Base-by-base conservation (phyloP, 192 early-diverging fungal species). In the Coemansia asiatica region DNA sequence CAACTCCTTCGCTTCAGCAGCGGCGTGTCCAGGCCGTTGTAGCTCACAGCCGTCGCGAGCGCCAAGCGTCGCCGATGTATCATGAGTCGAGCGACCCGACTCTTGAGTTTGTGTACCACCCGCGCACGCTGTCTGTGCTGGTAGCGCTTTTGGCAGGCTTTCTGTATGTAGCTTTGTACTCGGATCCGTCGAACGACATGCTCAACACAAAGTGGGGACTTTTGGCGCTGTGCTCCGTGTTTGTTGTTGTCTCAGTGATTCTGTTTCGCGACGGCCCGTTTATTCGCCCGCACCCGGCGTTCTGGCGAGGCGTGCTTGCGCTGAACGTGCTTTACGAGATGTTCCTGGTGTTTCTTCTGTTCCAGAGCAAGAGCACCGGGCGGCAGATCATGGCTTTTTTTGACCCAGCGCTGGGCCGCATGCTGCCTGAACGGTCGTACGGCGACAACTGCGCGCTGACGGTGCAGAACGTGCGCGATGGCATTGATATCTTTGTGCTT, bases 241-340 rank as follows among this genome's bases (percentile, higher is more conserved):
- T 98, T 71, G 79, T 93, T 3, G 79, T 95, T 19, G 90, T 94
- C 64, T 94, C 93, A 1, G 87, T 95, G 72, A 79, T 96, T 6
- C 87, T 94, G 72, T 96, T 98, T 74, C 84, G 91, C 12, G 95
- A 98, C 73, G 95, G 96, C 19, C 94, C 95, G 9, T 94, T 98
- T 64, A 85, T 98, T 44, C 81, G 95, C 47, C 96, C 96, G 6
- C 95, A 96, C 68, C 91, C 92, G 22, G 94, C 91, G 7, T 85
- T 98, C 59, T 98, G 96, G 96, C 84, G 96, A 29, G 85, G 87
- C 31, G 90, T 98, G 9, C 74, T 98, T 40, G 89, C 89, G 12
- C 63, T 93, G 12, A 91, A 91, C 28, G 90, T 98, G 4, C 70
- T 91, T 26, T 98, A 98, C 60, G 90, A 94, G 74, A 86, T 96